Conservation (phyloP, 768 basidiomycete genomes). For the Phanerodontia chrysosporium region DNA sequence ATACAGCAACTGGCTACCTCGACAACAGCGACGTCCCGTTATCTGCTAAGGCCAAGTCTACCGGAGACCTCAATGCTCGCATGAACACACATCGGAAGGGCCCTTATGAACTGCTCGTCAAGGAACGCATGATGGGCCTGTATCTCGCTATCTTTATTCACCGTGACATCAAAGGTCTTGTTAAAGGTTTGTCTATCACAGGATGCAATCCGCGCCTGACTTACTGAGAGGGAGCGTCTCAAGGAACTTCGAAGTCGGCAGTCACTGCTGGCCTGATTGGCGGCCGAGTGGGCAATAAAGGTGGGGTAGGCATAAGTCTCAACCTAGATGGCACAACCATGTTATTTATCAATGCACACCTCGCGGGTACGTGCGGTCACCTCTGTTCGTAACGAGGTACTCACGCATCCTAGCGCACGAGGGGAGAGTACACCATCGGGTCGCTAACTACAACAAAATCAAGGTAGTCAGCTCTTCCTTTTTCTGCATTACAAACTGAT, state of each 20-base stretch:
- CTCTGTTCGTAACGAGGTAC: slow-evolving; percentile 12
- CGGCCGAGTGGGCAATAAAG: slow-evolving; percentile 89
- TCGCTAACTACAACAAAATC: slow-evolving; percentile 88
- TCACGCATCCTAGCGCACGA: slow-evolving; percentile 55
- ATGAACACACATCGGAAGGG: slow-evolving; percentile 40
- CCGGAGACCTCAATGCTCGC: slow-evolving; percentile 12
- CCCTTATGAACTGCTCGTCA: slow-evolving; percentile 80
- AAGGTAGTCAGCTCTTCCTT: slow-evolving; percentile 18
- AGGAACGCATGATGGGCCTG: slow-evolving; percentile 90
- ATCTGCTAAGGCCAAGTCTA: slow-evolving; percentile 14
- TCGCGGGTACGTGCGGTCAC: slow-evolving; percentile 53
- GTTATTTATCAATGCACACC: slow-evolving; percentile 87
- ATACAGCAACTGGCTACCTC: slow-evolving; percentile 14
- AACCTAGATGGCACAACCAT: slow-evolving; percentile 80
- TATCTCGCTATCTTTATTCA: slow-evolving; percentile 76
- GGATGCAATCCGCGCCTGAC: too few relatives aligned
- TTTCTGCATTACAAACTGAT: neutral
- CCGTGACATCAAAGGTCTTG: slow-evolving; percentile 58
- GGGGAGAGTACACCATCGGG: slow-evolving; percentile 68
- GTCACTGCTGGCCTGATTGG: slow-evolving; percentile 90
- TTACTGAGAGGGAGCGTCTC: too few relatives aligned
- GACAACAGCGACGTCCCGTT: slow-evolving; percentile 5
- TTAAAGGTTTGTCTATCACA: slow-evolving; percentile 44
- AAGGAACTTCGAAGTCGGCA: slow-evolving; percentile 72
- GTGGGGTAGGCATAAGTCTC: slow-evolving; percentile 87